A percentile compares a stretch with the other conserved stretches of the same genome.
Evolutionary conservation across 2,329 filamentous ascomycete species (phyloP).

Genomic region (Phoma sp.): DNA sequence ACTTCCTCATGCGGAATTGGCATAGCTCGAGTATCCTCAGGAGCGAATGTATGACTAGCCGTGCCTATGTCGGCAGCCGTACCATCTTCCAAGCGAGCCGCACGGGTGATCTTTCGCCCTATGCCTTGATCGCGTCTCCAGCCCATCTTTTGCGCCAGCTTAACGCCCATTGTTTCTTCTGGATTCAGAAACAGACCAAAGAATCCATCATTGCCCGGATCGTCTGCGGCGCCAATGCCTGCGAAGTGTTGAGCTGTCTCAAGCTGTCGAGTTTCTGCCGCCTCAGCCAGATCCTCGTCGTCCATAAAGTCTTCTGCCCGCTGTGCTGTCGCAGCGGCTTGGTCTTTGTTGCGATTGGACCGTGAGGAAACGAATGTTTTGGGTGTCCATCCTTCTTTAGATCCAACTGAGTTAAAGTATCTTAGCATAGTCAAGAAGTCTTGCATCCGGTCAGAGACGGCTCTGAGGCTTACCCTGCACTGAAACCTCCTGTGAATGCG

Average conservation of each 20-base stretch:
- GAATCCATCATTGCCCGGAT: slow-evolving; percentile 60
- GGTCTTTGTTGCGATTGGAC: slow-evolving; percentile 74
- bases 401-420: slow-evolving; percentile 97
- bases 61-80: slow-evolving; percentile 48
- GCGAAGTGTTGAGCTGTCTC: slow-evolving; percentile 77
- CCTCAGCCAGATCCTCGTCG: slow-evolving; percentile 89
- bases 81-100: slow-evolving; percentile 69
- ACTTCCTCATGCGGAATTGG: slow-evolving; percentile 69
- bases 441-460: slow-evolving; percentile 23
- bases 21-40: slow-evolving; percentile 76
- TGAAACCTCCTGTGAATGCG: slow-evolving; percentile 95
- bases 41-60: slow-evolving; percentile 76
- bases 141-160: slow-evolving; percentile 87
- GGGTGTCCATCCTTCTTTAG: slow-evolving; percentile 97
- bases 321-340: slow-evolving; percentile 65
- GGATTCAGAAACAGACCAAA: slow-evolving; percentile 74
- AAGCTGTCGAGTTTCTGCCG: slow-evolving; percentile 75
- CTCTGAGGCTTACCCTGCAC: slow-evolving; percentile 75
- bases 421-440: slow-evolving; percentile 58
- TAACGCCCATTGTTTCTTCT: slow-evolving; percentile 86
- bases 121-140: slow-evolving; percentile 95
- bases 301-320: slow-evolving; percentile 96
- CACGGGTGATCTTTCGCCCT: slow-evolving; percentile 80
- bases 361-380: slow-evolving; percentile 91
- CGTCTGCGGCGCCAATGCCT: slow-evolving; percentile 71